Evolutionary conservation across 257 asterid species (phyloP), one percentile per base, ranked within the genome.

Genomic region (Verbascum thapsus): DNA sequence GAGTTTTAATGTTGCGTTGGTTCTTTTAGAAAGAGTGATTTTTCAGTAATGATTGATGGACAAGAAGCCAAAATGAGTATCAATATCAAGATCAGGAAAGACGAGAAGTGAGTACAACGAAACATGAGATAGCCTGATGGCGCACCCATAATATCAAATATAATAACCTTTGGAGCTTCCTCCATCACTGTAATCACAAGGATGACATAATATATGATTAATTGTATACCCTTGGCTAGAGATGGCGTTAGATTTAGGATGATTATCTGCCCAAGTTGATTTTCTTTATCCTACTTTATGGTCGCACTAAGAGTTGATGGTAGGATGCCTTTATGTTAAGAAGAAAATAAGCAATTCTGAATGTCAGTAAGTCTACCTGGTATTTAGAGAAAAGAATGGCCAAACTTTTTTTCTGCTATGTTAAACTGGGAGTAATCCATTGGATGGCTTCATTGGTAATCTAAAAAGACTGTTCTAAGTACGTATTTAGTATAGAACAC

Each of bases 231-330:
- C 34, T 47, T 37, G 18, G 52, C 37, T 62, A 35, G 45, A 22
- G 41, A 7, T 70, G 43, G 23, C 48, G 48, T 70, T 61, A 7
- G 41, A 12, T 40, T 59, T 61, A 13, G 44, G 64, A 57, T 47
- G 54, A 70, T 1, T 39, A 8, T 9, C 10, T 38, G 38, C 47
- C 16, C 49, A 41, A 15, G 35, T 8, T 8, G 12, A 9, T 17
- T 64, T 49, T 58, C 40, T 18, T 2, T 8, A n/a, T 18, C 15
- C 35, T 37, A 9, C 4, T 37, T 13, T 63, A n/a, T 54, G 16
- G 8, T 7, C 17, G 5, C 53, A 19, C 45, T n/a, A 43, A 38
- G 69, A 51, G 39, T 2, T 34, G 39, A 39, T 7, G 11, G 10
- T 60, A 19, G 50, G 34, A 26, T 50, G 7, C 13, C 53, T 43